Evolutionary conservation across 2,329 filamentous ascomycete genomes (phyloP).

Genomic region (Tothia fuscella): DNA sequence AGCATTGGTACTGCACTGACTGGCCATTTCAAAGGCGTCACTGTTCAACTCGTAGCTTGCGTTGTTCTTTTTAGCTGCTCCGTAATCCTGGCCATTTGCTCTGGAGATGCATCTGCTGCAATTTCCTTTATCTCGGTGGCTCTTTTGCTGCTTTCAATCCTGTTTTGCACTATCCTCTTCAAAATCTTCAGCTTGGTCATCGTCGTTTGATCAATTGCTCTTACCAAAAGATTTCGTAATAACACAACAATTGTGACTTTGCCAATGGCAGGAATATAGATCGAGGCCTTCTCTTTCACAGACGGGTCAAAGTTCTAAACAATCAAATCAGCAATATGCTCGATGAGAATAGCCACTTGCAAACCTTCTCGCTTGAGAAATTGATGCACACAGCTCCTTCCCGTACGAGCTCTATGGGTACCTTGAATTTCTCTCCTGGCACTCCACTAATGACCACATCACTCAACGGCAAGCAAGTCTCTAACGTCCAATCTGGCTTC

Average conservation of each 20-base stretch:
- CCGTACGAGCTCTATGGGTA: constrained; percentile 68
- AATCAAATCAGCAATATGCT: constrained; percentile 6
- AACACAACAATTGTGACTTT: constrained; percentile 95
- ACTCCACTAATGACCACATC: constrained; percentile 95
- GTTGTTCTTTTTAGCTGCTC: too few species aligned
- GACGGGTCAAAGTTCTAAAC: constrained; percentile 73
- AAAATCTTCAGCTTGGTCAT: too few species aligned
- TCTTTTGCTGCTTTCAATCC: too few species aligned
- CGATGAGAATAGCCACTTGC: constrained; percentile 10
- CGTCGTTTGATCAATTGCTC: too few species aligned
- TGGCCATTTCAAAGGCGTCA: too few species aligned
- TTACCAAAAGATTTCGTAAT: constrained; percentile 74
- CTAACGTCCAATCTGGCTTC: constrained; percentile 64
- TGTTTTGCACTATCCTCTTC: too few species aligned
- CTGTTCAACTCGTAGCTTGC: too few species aligned
- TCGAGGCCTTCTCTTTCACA: constrained; percentile 89
- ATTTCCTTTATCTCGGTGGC: too few species aligned
- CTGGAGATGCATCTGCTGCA: too few species aligned
- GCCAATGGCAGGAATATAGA: constrained; percentile 93
- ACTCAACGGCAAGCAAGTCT: constrained; percentile 73
- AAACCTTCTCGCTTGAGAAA: constrained; percentile 77
- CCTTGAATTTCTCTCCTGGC: constrained; percentile 77
- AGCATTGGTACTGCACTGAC: too few species aligned
- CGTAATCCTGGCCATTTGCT: too few species aligned
- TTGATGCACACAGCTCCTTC: constrained; percentile 98